Base-by-base conservation (phyloP, 495 filamentous ascomycete genomes). In the Geoglossum glabrum region DNA sequence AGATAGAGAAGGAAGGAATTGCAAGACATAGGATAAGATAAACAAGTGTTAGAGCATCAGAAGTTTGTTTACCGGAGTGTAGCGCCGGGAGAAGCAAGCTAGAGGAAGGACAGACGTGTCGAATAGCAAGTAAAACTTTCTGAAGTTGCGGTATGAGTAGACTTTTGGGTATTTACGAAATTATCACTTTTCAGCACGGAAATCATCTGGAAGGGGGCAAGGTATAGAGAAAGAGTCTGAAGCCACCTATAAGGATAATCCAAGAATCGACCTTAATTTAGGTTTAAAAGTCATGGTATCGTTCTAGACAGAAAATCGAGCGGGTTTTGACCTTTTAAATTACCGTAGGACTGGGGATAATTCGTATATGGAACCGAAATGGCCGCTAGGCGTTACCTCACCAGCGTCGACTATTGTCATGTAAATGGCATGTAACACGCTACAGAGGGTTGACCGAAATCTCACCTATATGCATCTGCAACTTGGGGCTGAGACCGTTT, bases 401-500 rank as follows among this genome's bases (percentile, higher is more conserved):
- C 49, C 49, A 52, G 17, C 49, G 49, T 52, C 49, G 49, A 21
- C 49, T 52, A 25, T 50, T 3, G 6, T 27, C 30, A 15, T 27
- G 10, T 28, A 7, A 52, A 31, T 27, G 11, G 17, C 23, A 19
- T n/a, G 40, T 45, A 45, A 45, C 40, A 21, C 13, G 6, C 10
- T 9, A 21, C 17, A 45, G 6, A 21, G 17, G 23, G 5, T 3
- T 17, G n/a, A 13, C 34, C n/a, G 31, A 15, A 15, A 28, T 71
- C 69, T 65, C 62, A 73, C 72, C 66, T 67, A 57, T 71, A 74
- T 40, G 69, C 72, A 25, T 68, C 71, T 33, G 66, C 60, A 46
- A 70, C 62, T 26, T 66, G 64, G 26, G 69, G 70, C 26, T 70
- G 67, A 40, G 38, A 30, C 36, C 47, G 40, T 23, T 49, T 58